Evolutionary conservation across 768 basidiomycete species (phyloP), one percentile per base, ranked within the genome.

Genomic region (Tulasnella sp.): DNA sequence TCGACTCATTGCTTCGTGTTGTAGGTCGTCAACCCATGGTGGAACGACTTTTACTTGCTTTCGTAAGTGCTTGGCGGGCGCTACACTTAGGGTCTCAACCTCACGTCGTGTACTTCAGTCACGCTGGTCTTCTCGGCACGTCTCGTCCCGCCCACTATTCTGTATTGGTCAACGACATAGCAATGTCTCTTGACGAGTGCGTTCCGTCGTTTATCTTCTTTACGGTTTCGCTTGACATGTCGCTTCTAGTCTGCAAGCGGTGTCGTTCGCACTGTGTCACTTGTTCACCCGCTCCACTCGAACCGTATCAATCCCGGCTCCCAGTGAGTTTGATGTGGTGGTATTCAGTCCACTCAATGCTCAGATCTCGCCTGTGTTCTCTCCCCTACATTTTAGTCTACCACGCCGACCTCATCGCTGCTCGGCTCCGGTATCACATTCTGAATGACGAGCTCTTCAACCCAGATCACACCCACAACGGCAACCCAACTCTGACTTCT

Each of bases 271-370:
- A 0, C 73, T 92, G 0, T 87, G 86, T 65, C 86, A 92, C 49
- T 81, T 87, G 0, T 91, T 87, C 63, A 85, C 87, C 1, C 78
- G 87, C 2, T 80, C 85, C 9, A 88, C 86, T 2, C 81, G 87
- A 22, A 85, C 85, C 0, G 87, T 88, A 1, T 88, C 87, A 0
- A 87, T 88, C 51, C 87, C 87, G 0, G 87, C 86, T 0, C 87
- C 87, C 0, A 85, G 57, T 59, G 17, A 49, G 57, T 50, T 48
- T 43, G 11, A 43, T 43, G n/a, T 10, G n/a, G 11, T 11, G 10
- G 41, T 19, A 43, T 19, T 19, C 10, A 19, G 11, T 43, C 24
- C 11, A 11, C 15, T 8, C 43, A 4, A 38, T 25, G 25, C 2
- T 12, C 7, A 7, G 42, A 56, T 31, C 10, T 11, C 19, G 22